Evolutionary conservation across 2,329 filamentous ascomycete species (phyloP).

Genomic region (Epicoccum sorghinum): DNA sequence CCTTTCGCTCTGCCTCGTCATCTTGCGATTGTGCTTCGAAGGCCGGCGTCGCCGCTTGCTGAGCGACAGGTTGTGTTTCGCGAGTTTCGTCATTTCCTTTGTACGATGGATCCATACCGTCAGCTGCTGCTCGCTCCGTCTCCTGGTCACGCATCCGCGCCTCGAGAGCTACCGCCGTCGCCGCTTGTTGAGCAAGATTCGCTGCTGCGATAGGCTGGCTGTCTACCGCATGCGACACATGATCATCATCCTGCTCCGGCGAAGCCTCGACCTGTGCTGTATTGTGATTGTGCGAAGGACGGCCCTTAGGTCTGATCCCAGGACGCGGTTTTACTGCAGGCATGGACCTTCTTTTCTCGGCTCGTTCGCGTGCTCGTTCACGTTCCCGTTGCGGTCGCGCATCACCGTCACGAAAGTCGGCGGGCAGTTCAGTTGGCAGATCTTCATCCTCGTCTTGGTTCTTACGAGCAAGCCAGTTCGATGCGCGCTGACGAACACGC

Average conservation of each 20-base stretch:
- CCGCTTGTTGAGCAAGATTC: too few relatives aligned
- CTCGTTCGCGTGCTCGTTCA: conserved; percentile 26
- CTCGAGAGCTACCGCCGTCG: too few relatives aligned
- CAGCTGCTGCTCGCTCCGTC: not conserved
- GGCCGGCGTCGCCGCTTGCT: conserved; percentile 32
- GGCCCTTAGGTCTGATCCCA: conserved; percentile 33
- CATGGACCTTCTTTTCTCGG: conserved; percentile 36
- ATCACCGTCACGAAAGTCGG: conserved; percentile 48
- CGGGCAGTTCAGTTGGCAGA: conserved; percentile 52
- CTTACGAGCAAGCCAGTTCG: conserved; percentile 52
- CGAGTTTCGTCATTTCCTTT: too few relatives aligned
- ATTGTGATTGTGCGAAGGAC: conserved; percentile 31
- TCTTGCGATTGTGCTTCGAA: conserved; percentile 31
- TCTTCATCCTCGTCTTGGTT: conserved; percentile 49
- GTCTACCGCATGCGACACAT: conserved; percentile 40
- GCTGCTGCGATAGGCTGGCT: conserved; percentile 20
- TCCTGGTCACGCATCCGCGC: conserved; percentile 16
- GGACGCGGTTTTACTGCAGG: conserved; percentile 28
- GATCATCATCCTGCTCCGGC: conserved; percentile 17
- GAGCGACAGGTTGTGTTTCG: conserved; percentile 32
- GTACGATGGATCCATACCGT: conserved; percentile 13
- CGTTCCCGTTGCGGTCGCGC: conserved; percentile 34
- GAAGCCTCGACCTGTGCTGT: conserved; percentile 32
- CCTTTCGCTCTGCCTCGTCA: conserved; percentile 18
- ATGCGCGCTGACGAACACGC: conserved; percentile 34